phyloP scores from a whole-genome alignment of 345 rosid species.

The Citrus cavaleriei region DNA sequence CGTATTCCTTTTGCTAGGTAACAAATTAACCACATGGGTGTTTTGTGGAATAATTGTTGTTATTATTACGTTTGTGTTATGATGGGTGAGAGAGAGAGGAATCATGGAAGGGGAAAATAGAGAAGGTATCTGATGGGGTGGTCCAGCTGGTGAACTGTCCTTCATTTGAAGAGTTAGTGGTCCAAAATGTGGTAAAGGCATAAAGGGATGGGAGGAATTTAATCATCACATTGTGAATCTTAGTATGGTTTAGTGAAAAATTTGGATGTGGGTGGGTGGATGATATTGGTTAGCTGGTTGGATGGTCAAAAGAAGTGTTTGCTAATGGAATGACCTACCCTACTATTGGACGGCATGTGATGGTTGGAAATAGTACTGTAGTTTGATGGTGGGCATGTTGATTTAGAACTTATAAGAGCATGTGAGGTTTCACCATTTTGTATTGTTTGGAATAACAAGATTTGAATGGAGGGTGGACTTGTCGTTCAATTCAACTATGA shows the following conservation, averaged over 20 bases:
- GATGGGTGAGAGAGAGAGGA: constrained; percentile 6
- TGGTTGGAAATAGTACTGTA: not conserved
- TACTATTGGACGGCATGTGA: not conserved
- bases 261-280: not conserved
- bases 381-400: not conserved
- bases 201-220: constrained; percentile 18
- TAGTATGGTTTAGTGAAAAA: not conserved
- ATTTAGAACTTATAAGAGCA: not conserved
- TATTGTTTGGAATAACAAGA: not conserved
- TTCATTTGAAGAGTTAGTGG: constrained; percentile 37
- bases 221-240: constrained; percentile 16
- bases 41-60: constrained; percentile 12
- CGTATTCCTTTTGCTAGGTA: constrained; percentile 10
- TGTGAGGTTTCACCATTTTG: not conserved
- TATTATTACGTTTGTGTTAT: constrained; percentile 1
- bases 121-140: constrained; percentile 19
- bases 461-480: no score
- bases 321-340: not conserved
- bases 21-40: constrained; percentile 28
- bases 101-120: not conserved
- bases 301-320: not conserved
- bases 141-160: constrained; percentile 35
- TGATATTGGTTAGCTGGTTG: not conserved
- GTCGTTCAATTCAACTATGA: not conserved
- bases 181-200: constrained; percentile 33